phyloP scores from a whole-genome alignment of 2,329 filamentous ascomycete genomes.

The Furcasterigmium sp. region DNA sequence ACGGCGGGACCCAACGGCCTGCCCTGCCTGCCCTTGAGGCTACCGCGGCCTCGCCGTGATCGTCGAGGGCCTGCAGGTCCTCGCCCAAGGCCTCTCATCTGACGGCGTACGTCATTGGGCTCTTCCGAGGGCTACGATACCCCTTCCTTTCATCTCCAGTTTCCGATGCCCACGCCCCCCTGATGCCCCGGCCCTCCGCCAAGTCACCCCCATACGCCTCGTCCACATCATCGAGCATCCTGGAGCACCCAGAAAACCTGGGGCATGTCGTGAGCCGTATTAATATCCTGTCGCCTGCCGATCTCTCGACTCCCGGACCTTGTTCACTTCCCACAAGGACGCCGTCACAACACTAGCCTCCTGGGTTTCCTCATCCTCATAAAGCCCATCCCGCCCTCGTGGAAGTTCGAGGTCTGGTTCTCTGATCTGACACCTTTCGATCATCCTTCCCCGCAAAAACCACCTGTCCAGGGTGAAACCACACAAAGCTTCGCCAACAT shows the following conservation, averaged over 20 bases:
- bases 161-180: too few species aligned
- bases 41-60: background rate
- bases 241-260: background rate
- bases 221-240: background rate
- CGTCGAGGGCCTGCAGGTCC: background rate
- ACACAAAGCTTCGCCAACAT: slow-evolving; percentile 2
- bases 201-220: background rate
- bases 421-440: background rate
- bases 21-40: too few species aligned
- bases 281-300: background rate
- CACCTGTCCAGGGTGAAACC: background rate
- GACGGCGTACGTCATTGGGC: background rate
- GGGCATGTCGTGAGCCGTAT: background rate
- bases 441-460: background rate
- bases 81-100: background rate
- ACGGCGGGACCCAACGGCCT: too few species aligned
- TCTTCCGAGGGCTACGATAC: background rate
- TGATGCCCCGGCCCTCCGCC: too few species aligned
- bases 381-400: background rate
- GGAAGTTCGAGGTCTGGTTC: too few species aligned
- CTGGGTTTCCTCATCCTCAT: background rate
- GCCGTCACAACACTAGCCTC: background rate
- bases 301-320: too few species aligned
- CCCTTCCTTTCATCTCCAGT: too few species aligned
- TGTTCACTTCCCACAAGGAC: background rate